phyloP scores from a whole-genome alignment of 805 yeast species.

The Ogataea trehaloabstinens region DNA sequence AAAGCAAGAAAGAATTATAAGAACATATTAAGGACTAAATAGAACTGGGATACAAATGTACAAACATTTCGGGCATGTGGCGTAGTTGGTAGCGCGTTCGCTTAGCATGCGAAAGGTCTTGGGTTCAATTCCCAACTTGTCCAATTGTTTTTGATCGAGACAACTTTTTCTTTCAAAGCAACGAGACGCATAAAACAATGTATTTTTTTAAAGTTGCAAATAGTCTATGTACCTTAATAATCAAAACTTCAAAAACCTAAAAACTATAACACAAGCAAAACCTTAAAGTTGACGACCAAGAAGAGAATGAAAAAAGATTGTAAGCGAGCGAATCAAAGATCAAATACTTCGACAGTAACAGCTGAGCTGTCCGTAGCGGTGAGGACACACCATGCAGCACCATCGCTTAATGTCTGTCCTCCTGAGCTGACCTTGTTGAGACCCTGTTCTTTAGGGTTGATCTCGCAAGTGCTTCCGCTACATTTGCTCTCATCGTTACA shows the following conservation, averaged over 20 bases:
- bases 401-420: slow-evolving; percentile 40
- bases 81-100: slow-evolving; percentile 80
- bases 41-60: no score
- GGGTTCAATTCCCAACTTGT: slow-evolving; percentile 78
- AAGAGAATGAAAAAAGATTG: not conserved
- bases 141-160: slow-evolving; percentile 31
- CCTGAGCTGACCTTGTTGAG: slow-evolving; percentile 47
- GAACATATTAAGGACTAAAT: no score
- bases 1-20: no score
- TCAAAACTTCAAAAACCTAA: no score
- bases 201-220: not conserved
- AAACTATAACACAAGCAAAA: slow-evolving; percentile 1
- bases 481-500: slow-evolving; percentile 72
- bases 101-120: slow-evolving; percentile 80
- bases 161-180: not conserved
- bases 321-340: slow-evolving; percentile 12
- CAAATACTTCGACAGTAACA: slow-evolving; percentile 75
- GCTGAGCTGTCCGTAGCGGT: slow-evolving; percentile 63
- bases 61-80: slow-evolving; percentile 86
- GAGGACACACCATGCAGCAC: slow-evolving; percentile 80
- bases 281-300: not conserved
- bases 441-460: slow-evolving; percentile 65
- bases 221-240: no score
- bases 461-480: slow-evolving; percentile 75
- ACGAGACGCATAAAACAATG: no score